phyloP scores from a whole-genome alignment of 164 flowering plant species.

The Vitis vinifera region DNA sequence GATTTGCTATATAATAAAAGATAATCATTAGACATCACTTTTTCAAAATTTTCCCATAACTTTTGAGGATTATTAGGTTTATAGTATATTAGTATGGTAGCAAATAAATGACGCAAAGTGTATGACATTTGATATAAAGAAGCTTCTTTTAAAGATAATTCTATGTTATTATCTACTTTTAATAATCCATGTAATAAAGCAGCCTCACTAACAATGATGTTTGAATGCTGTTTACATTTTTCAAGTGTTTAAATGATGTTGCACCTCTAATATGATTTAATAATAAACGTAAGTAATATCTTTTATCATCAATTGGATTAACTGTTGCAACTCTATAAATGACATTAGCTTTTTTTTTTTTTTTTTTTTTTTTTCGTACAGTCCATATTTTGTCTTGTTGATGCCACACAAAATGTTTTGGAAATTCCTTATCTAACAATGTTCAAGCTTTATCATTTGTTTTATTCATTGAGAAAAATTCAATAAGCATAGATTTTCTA shows the following conservation, averaged over 20 bases:
- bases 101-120: not conserved
- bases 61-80: not conserved
- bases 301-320: not conserved
- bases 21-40: not conserved
- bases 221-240: no score
- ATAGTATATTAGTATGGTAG: not conserved
- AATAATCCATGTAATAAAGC: not conserved
- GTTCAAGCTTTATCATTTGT: not conserved
- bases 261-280: no score
- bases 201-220: not conserved
- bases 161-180: not conserved
- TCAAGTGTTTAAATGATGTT: no score
- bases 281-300: not conserved
- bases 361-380: no score
- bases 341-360: no score
- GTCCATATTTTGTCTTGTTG: not conserved
- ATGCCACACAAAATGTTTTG: slow-evolving; percentile 1
- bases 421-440: not conserved
- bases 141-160: not conserved
- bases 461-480: not conserved
- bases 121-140: not conserved
- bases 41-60: not conserved
- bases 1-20: not conserved
- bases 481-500: not conserved
- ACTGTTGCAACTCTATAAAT: no score